A percentile compares a stretch with the other conserved stretches of the same genome.
phyloP scores from a whole-genome alignment of 345 rosid species.

The Physaria fendleri region DNA sequence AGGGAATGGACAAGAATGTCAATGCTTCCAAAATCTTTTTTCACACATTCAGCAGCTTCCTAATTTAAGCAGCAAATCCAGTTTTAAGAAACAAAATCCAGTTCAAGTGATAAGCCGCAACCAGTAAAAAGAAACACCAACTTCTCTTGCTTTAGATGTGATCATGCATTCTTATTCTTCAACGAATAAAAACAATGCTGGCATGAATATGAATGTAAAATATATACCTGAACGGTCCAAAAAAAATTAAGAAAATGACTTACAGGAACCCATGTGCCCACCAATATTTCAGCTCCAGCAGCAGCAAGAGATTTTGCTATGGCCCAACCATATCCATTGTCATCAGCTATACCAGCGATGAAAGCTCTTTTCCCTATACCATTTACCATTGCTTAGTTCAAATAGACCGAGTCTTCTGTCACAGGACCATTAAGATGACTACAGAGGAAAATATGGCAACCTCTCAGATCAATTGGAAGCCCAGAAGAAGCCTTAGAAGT shows the following conservation, averaged over 20 bases:
- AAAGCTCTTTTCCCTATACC: conserved; percentile 83
- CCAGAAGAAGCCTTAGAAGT: conserved; percentile 48
- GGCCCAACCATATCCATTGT: conserved; percentile 99
- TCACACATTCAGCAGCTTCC: conserved; percentile 91
- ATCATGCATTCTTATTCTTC: too few relatives aligned
- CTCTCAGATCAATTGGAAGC: conserved; percentile 81
- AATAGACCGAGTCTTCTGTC: neutral
- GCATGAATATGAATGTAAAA: too few relatives aligned
- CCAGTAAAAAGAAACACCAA: neutral
- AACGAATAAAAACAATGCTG: too few relatives aligned
- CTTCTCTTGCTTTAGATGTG: conserved; percentile 60
- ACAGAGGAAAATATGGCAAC: conserved; percentile 28
- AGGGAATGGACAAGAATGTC: conserved; percentile 96
- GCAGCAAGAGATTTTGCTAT: conserved; percentile 98
- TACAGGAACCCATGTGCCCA: conserved; percentile 99
- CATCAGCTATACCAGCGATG: conserved; percentile 96
- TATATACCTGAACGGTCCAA: too few relatives aligned
- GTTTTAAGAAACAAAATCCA: neutral
- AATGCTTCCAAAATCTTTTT: conserved; percentile 74
- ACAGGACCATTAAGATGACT: neutral
- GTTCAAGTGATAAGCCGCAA: neutral
- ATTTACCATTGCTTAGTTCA: neutral
- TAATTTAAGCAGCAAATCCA: conserved; percentile 37
- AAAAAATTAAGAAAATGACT: conserved; percentile 33
- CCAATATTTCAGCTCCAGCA: conserved; percentile 94